Evolutionary conservation across 495 filamentous ascomycete genomes (phyloP).

Genomic region (Aspergillus avenaceus): DNA sequence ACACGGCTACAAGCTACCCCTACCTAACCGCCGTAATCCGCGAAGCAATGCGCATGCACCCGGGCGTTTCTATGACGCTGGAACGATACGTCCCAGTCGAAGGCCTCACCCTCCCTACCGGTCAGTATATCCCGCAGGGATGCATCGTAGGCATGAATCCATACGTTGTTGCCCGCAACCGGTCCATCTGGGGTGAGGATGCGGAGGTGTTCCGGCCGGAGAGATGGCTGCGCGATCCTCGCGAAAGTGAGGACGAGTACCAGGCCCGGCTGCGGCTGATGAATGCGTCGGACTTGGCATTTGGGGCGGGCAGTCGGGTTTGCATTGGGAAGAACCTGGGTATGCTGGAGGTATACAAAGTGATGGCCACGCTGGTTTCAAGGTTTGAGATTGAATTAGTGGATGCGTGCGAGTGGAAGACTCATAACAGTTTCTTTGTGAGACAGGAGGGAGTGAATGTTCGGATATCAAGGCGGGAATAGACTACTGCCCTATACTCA

Average conservation of each 20-base stretch:
- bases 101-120: conserved; percentile 48
- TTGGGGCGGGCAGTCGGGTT: conserved; percentile 49
- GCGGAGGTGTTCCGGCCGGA: conserved; percentile 59
- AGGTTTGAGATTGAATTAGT: conserved; percentile 49
- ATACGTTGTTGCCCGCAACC: conserved; percentile 50
- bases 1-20: conserved; percentile 41
- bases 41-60: conserved; percentile 56
- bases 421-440: conserved; percentile 52
- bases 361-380: conserved; percentile 46
- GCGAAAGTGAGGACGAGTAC: conserved; percentile 43
- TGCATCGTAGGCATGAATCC: conserved; percentile 48
- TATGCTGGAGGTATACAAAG: conserved; percentile 55
- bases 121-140: conserved; percentile 44
- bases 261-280: conserved; percentile 36
- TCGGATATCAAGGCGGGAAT: too few species aligned
- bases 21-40: conserved; percentile 60
- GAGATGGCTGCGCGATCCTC: conserved; percentile 54
- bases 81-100: conserved; percentile 47
- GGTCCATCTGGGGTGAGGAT: conserved; percentile 57
- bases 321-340: conserved; percentile 55
- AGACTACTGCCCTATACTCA: too few species aligned
- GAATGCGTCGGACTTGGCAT: conserved; percentile 36
- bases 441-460: conserved; percentile 43
- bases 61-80: conserved; percentile 50
- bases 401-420: conserved; percentile 40